These are phyloP conservation scores for Vanilla planifolia DNA, from an alignment of 106 monocot species.

Conservation along the genomic window DNA sequence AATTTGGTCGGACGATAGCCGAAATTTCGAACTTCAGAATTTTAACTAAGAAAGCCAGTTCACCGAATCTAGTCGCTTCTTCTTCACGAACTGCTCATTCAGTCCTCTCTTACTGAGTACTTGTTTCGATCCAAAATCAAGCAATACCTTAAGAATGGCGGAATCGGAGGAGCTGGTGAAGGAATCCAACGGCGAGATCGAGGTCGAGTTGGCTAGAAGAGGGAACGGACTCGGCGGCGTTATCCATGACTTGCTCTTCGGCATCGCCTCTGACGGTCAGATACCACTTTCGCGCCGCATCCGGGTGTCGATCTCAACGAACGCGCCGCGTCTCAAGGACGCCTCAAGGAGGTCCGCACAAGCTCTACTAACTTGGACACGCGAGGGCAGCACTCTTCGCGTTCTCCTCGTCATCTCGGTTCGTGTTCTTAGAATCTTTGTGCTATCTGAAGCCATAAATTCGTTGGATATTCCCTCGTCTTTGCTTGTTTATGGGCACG, in stretches of 20 bases:
- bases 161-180: neutral
- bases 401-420: slow-evolving; percentile 77
- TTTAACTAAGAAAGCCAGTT: no score
- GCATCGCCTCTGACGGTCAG: slow-evolving; percentile 25
- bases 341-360: slow-evolving; percentile 64
- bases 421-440: slow-evolving; percentile 19
- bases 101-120: no score
- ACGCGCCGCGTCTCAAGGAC: slow-evolving; percentile 42
- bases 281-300: slow-evolving; percentile 37
- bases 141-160: no score
- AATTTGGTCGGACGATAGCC: no score
- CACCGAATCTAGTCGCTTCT: no score
- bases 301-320: slow-evolving; percentile 25
- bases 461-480: no score
- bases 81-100: no score
- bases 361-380: slow-evolving; percentile 59
- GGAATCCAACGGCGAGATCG: slow-evolving; percentile 17
- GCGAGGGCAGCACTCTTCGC: slow-evolving; percentile 59
- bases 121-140: no score
- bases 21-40: no score
- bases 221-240: slow-evolving; percentile 28
- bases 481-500: no score
- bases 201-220: slow-evolving; percentile 19
- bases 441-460: no score
- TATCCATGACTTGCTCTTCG: slow-evolving; percentile 39